These are phyloP conservation scores for Tricholoma hemisulphureum DNA, from an alignment of 768 basidiomycete species.

Conservation along the genomic window DNA sequence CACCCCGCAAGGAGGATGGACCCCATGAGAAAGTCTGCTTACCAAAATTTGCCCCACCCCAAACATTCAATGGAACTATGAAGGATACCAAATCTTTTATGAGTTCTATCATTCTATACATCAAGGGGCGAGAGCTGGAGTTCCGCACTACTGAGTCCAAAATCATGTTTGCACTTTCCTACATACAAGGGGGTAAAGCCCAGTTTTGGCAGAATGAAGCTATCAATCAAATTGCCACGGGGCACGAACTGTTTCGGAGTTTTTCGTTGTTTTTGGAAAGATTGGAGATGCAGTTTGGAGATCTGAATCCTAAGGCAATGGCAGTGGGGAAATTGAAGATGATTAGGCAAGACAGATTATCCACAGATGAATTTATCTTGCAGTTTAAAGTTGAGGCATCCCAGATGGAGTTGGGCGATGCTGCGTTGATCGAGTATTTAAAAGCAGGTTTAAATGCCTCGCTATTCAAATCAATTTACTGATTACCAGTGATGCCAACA, in stretches of 20 bases:
- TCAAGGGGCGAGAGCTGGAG: neutral
- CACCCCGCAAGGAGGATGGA: neutral
- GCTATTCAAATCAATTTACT: neutral
- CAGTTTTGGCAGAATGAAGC: neutral
- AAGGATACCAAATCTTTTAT: neutral
- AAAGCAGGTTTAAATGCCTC: neutral
- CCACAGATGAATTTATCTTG: neutral
- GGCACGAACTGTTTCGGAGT: neutral
- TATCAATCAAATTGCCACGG: neutral
- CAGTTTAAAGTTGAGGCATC: neutral
- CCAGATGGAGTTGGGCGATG: neutral
- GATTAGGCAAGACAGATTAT: neutral
- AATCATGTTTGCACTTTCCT: neutral
- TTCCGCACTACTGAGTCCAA: neutral
- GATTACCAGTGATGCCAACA: neutral
- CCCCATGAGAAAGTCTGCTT: too few species aligned
- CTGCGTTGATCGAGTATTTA: neutral
- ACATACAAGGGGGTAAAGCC: neutral
- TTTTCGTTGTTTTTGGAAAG: neutral
- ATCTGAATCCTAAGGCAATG: neutral
- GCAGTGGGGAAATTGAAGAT: neutral
- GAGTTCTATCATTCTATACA: neutral
- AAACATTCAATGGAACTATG: too few species aligned
- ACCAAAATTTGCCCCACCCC: too few species aligned
- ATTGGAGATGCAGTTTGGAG: neutral